Evolutionary conservation across 768 basidiomycete genomes (phyloP), one percentile per base, ranked within the genome.

Genomic region (Collybia mongolica): DNA sequence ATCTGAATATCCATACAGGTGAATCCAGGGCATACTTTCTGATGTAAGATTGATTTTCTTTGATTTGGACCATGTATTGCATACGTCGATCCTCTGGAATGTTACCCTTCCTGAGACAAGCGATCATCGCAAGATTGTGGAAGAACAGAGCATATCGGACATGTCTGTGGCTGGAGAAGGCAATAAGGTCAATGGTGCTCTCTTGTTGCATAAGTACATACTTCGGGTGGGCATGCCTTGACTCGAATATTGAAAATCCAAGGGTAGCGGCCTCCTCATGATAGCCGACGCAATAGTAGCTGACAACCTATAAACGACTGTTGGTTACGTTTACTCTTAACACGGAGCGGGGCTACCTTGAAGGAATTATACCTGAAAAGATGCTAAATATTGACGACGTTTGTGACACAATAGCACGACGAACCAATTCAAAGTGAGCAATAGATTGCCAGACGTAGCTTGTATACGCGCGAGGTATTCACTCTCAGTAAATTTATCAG

Each of bases 71-170:
- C 40, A 84, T 46, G 59, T 86, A 87, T 14, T 59, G 61, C 0
- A 54, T 52, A 22, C 70, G 70, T 38, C 65, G 54, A 5, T 70
- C 66, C 12, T 64, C 65, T 3, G 72, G 45, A 2, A 79, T 50
- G 6, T 65, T 57, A 3, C 73, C 76, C 44, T 72, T 68, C 28
- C 84, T 75, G 28, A 88, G 59, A 57, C 80, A 83, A 3, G 79
- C 75, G 44, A 86, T 76, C 66, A 90, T 64, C 2, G 88, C 80
- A 29, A 90, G 72, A 54, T 76, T 83, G 60, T 88, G 86, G 63
- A 84, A 88, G 66, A 86, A 88, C 3, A 86, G 68, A 1, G 75
- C 76, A 60, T 82, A 88, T 42, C 86, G 84, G 39, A 79, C 77
- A 62, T 87, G 86, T 37, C 84, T 72, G 64, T 88, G 86, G 55